A percentile compares a stretch with the other conserved stretches of the same genome.
Evolutionary conservation across 106 monocot genomes (phyloP).

Genomic region (Dendrobium catenatum): DNA sequence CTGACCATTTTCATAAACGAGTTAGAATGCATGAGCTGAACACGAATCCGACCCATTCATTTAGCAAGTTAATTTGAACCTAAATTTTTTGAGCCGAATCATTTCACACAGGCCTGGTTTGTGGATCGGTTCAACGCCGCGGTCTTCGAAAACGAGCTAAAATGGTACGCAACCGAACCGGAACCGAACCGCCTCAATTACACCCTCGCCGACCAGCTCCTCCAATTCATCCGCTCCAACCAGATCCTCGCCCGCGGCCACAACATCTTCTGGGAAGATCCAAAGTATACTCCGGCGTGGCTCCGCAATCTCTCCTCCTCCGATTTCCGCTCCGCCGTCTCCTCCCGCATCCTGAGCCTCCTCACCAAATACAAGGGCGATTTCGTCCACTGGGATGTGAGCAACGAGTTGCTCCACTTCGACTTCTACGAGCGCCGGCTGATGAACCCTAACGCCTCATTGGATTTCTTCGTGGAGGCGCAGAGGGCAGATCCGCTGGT

Average conservation of each 20-base stretch:
- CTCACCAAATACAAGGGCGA: conserved; percentile 75
- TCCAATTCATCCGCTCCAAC: conserved; percentile 58
- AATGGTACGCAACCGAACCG: conserved; percentile 90
- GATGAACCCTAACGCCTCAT: conserved; percentile 47
- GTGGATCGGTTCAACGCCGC: conserved; percentile 76
- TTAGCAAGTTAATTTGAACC: too few species aligned
- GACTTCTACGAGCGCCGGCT: conserved; percentile 86
- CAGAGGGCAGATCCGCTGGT: conserved; percentile 64
- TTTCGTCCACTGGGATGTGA: conserved; percentile 97
- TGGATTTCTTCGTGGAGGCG: conserved; percentile 62
- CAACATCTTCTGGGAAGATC: conserved; percentile 99
- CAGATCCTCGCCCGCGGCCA: conserved; percentile 68
- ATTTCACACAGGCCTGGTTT: conserved; percentile 61
- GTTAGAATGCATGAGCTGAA: too few species aligned
- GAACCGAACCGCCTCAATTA: conserved; percentile 61
- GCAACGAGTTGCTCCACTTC: conserved; percentile 95
- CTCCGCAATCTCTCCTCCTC: conserved; percentile 58
- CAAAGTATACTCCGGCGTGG: conserved; percentile 72
- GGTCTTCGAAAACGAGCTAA: conserved; percentile 97
- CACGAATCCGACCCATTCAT: too few species aligned
- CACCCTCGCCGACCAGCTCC: conserved; percentile 66
- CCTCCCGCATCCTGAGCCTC: conserved; percentile 56
- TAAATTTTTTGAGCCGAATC: too few species aligned
- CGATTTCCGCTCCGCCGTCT: conserved; percentile 54
- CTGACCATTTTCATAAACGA: too few species aligned